Evolutionary conservation across 768 basidiomycete species (phyloP).

Genomic region (Ramaria rubella): DNA sequence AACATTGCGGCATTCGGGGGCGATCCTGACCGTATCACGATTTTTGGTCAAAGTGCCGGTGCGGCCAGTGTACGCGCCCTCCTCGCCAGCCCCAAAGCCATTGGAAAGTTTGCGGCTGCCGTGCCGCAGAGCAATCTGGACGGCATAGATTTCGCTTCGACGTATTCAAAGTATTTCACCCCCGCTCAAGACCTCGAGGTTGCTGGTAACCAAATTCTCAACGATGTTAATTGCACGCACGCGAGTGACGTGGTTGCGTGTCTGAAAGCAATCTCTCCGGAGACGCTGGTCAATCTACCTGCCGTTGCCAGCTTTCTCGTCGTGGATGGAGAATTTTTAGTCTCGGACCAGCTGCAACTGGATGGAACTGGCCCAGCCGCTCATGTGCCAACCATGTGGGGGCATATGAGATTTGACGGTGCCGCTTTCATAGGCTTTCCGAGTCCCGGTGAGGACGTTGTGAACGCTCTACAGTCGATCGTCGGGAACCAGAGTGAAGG

Average conservation of each 20-base stretch:
- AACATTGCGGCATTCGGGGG: constrained; percentile 55
- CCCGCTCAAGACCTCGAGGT: constrained; percentile 35
- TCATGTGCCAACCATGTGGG: constrained; percentile 41
- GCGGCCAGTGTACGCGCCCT: constrained; percentile 26
- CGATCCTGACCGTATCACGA: constrained; percentile 44
- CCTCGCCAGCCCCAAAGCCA: constrained; percentile 29
- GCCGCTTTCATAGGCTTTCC: constrained; percentile 39
- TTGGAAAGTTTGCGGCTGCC: constrained; percentile 35
- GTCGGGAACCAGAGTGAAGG: constrained; percentile 14
- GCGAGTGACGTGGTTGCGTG: constrained; percentile 31
- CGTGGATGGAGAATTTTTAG: constrained; percentile 43
- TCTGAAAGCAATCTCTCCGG: constrained; percentile 28
- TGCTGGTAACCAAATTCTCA: constrained; percentile 30
- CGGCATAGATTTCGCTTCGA: constrained; percentile 41
- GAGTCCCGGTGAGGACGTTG: constrained; percentile 15
- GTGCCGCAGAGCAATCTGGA: constrained; percentile 42
- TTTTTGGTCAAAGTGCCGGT: constrained; percentile 51
- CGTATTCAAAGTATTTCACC: constrained; percentile 44
- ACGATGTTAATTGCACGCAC: constrained; percentile 35
- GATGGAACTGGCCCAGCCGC: constrained; percentile 35
- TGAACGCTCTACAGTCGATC: constrained; percentile 16
- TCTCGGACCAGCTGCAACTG: constrained; percentile 32
- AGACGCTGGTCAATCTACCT: constrained; percentile 30
- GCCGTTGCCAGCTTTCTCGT: constrained; percentile 33
- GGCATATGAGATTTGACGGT: constrained; percentile 47